Percentiles rank a stretch among this genome's conserved stretches.
Conservation (phyloP, 2,329 filamentous ascomycete species). For the Aspergillus fumigatus region DNA sequence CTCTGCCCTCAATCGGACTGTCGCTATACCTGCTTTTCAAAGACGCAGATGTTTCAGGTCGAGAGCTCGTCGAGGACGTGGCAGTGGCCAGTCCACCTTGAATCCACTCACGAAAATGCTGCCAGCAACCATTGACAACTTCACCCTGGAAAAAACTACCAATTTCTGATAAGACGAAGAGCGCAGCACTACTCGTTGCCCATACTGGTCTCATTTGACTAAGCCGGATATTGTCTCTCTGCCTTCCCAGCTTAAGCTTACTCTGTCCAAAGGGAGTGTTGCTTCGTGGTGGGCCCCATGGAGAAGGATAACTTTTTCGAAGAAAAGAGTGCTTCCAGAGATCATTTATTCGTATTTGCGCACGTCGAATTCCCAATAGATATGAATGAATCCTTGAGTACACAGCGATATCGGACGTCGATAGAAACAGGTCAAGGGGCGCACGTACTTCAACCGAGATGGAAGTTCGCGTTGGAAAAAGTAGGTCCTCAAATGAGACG, state of each 20-base stretch:
- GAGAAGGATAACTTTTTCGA: conserved; percentile 70
- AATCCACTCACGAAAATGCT: conserved; percentile 74
- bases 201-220: conserved; percentile 74
- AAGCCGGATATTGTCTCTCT: conserved; percentile 60
- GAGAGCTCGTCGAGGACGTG: conserved; percentile 27
- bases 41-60: conserved; percentile 36
- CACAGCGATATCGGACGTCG: conserved; percentile 66
- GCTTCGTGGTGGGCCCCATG: conserved; percentile 60
- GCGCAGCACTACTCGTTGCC: conserved; percentile 81
- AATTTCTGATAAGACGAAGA: conserved; percentile 85
- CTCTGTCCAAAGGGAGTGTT: conserved; percentile 57
- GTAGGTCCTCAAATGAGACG: conserved; percentile 66
- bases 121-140: conserved; percentile 76
- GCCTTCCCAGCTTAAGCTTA: conserved; percentile 58
- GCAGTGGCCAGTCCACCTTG: conserved; percentile 38
- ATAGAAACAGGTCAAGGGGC: conserved; percentile 83
- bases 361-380: conserved; percentile 76
- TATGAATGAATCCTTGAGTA: conserved; percentile 89
- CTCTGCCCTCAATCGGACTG: conserved; percentile 7
- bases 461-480: conserved; percentile 71
- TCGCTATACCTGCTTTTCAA: conserved; percentile 15
- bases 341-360: conserved; percentile 76
- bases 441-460: conserved; percentile 71
- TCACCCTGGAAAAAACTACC: conserved; percentile 87
- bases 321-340: conserved; percentile 82